Evolutionary conservation across 257 asterid genomes (phyloP).

Genomic region (Echites panduratus): DNA sequence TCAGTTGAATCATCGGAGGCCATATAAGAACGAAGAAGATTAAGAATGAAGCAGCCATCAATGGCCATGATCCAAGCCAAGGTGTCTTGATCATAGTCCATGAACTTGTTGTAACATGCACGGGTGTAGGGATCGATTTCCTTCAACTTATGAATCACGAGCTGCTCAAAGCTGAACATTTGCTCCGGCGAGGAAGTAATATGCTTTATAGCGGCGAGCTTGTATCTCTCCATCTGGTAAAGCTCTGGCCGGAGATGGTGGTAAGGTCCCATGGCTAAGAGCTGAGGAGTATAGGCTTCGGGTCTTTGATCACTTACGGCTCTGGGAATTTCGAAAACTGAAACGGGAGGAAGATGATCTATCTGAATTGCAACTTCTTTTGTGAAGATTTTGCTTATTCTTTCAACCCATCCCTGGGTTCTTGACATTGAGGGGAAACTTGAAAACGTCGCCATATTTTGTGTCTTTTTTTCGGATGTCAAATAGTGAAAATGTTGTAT

Average conservation of each 20-base stretch:
- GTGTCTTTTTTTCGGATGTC: too few species aligned
- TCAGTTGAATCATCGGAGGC: conserved; percentile 1
- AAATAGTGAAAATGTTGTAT: background rate
- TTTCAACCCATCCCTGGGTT: conserved; percentile 22
- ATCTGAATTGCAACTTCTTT: conserved; percentile 23
- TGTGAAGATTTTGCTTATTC: conserved; percentile 23
- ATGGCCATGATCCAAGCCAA: conserved; percentile 41
- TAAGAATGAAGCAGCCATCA: conserved; percentile 40
- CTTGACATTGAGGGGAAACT: conserved; percentile 18
- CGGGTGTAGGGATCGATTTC: conserved; percentile 29
- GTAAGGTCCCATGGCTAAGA: conserved; percentile 40
- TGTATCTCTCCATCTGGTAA: conserved; percentile 37
- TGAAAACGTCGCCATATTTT: background rate
- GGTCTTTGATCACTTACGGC: conserved; percentile 25
- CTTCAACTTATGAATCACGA: conserved; percentile 25
- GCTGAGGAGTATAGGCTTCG: conserved; percentile 42
- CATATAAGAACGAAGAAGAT: conserved; percentile 9
- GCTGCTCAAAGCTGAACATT: conserved; percentile 14
- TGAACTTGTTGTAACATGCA: conserved; percentile 35
- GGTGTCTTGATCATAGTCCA: conserved; percentile 33
- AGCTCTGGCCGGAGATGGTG: conserved; percentile 44
- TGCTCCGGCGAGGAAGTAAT: conserved; percentile 16
- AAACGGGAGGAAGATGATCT: conserved; percentile 27
- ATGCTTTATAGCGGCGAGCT: conserved; percentile 31
- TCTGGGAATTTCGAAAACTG: conserved; percentile 35